phyloP scores from a whole-genome alignment of 441 rosid genomes.

The Arabidopsis lyrata region DNA sequence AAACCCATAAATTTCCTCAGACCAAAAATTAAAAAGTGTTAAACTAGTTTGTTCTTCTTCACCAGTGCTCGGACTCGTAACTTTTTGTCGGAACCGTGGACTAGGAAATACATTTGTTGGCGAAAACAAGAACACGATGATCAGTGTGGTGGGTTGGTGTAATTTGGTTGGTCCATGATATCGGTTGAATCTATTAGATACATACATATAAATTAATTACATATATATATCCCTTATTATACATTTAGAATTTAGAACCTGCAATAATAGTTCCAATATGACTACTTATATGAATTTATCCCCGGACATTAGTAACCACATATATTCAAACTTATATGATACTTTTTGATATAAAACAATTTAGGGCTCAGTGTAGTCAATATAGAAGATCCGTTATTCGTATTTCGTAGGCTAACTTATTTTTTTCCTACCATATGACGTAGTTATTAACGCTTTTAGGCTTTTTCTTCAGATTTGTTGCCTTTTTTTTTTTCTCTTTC shows the following conservation, averaged over 20 bases:
- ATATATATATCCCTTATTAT: too few relatives aligned
- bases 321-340: slow-evolving; percentile 7
- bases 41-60: neutral
- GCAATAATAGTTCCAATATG: neutral
- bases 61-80: neutral
- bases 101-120: neutral
- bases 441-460: neutral
- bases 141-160: slow-evolving; percentile 8
- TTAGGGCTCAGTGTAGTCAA: slow-evolving; percentile 18
- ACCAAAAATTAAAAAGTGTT: neutral
- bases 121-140: neutral
- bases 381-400: slow-evolving; percentile 16
- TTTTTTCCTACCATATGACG: slow-evolving; percentile 16
- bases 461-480: neutral
- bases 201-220: too few relatives aligned
- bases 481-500: slow-evolving; percentile 20
- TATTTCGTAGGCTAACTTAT: slow-evolving; percentile 6
- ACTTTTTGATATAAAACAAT: neutral
- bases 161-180: neutral
- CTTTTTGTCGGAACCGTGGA: neutral
- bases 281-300: neutral
- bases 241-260: neutral
- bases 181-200: neutral
- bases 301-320: neutral
- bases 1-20: neutral